phyloP scores from a whole-genome alignment of 2,329 filamentous ascomycete genomes.

The Alternaria brassicicola region DNA sequence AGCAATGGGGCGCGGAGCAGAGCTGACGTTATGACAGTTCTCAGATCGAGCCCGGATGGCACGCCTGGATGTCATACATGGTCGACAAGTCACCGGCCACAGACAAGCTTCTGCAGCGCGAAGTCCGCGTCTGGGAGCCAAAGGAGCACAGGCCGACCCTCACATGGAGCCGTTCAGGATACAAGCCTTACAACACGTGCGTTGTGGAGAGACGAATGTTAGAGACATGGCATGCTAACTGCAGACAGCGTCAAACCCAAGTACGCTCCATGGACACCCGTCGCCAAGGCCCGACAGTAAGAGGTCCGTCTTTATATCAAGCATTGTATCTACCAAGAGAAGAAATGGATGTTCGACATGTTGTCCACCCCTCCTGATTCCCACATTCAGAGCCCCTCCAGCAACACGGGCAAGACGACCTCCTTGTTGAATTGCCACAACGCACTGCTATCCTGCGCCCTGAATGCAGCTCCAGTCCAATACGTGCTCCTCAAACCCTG shows the following conservation, averaged over 20 bases:
- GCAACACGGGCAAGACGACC: background rate
- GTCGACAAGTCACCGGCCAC: constrained; percentile 83
- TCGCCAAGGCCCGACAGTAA: constrained; percentile 52
- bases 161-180: constrained; percentile 78
- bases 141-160: constrained; percentile 74
- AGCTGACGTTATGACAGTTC: constrained; percentile 59
- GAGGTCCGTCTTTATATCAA: constrained; percentile 17
- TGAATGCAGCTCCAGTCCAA: constrained; percentile 29
- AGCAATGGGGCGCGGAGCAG: background rate
- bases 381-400: background rate
- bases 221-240: constrained; percentile 11
- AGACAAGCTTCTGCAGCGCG: constrained; percentile 73
- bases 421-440: constrained; percentile 45
- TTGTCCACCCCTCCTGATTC: background rate
- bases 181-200: constrained; percentile 94
- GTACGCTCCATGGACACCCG: constrained; percentile 56
- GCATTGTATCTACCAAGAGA: constrained; percentile 33
- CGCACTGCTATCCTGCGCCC: constrained; percentile 23
- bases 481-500: constrained; percentile 28
- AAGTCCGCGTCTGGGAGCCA: constrained; percentile 76
- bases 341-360: constrained; percentile 1
- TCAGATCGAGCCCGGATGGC: constrained; percentile 96
- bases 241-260: constrained; percentile 55
- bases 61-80: constrained; percentile 95
- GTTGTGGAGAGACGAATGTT: constrained; percentile 51